Percentiles rank a stretch among this genome's conserved stretches.
Conservation (phyloP, 305 asterid genomes). For the Galium porrigens region DNA sequence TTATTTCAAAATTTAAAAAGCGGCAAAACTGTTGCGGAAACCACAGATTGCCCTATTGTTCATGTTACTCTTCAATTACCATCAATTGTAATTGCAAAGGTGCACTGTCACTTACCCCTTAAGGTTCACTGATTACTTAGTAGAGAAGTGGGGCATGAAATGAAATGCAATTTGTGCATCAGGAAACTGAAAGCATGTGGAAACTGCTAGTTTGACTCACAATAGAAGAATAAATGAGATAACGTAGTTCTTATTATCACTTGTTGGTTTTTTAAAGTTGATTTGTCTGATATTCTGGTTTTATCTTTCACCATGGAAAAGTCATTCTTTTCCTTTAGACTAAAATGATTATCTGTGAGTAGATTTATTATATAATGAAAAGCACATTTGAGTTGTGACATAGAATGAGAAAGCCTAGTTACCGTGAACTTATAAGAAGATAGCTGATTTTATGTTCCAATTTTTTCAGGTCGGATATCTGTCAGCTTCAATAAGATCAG, state of each 20-base stretch:
- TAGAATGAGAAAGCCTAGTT: background rate
- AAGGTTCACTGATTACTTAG: background rate
- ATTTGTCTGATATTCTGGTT: background rate
- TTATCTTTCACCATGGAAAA: background rate
- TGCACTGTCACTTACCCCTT: background rate
- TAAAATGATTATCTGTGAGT: background rate
- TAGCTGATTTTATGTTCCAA: background rate
- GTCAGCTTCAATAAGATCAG: conserved; percentile 92
- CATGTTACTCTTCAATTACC: background rate
- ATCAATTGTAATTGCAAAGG: too few relatives aligned
- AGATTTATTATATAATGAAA: background rate
- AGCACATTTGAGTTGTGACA: background rate
- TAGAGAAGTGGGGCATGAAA: background rate
- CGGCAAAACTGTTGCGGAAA: background rate
- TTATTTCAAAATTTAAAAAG: background rate
- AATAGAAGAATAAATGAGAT: background rate
- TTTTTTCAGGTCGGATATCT: conserved; percentile 70
- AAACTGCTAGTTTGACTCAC: background rate
- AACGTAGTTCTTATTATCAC: background rate
- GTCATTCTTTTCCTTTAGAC: background rate
- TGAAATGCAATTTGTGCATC: background rate
- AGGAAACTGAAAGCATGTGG: background rate
- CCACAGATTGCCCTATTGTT: background rate
- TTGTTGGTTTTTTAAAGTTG: background rate
- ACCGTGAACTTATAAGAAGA: background rate